phyloP scores from a whole-genome alignment of 1,284 basidiomycete species.

The Moesziomyces globuligerus region DNA sequence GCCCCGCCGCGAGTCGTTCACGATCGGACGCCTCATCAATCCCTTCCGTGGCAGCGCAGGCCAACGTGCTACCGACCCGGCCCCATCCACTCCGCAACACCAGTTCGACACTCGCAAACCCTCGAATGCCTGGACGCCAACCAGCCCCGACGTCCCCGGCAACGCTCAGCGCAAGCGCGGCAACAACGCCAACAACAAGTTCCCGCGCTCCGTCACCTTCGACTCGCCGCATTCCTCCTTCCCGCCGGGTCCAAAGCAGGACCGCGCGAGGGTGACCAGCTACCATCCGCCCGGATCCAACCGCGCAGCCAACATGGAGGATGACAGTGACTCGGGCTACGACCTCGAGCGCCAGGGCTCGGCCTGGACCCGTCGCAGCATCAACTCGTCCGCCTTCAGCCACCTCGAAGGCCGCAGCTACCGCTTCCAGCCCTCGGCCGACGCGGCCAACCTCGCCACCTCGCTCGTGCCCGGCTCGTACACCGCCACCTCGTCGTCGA shows the following conservation, averaged over 20 bases:
- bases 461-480: constrained; percentile 52
- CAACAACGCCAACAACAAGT: constrained; percentile 17
- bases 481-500: constrained; percentile 59
- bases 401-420: constrained; percentile 62
- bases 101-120: constrained; percentile 34
- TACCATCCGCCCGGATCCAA: constrained; percentile 28
- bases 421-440: constrained; percentile 42
- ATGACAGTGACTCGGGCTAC: constrained; percentile 29
- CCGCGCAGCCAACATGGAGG: constrained; percentile 15
- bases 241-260: constrained; percentile 35
- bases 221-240: constrained; percentile 43
- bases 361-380: constrained; percentile 24
- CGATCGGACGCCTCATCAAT: constrained; percentile 34
- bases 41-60: constrained; percentile 21
- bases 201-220: constrained; percentile 44
- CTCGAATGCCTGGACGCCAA: constrained; percentile 34
- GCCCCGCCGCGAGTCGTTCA: constrained; percentile 27
- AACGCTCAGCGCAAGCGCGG: constrained; percentile 18
- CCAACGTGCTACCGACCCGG: constrained; percentile 1
- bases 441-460: constrained; percentile 16
- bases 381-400: constrained; percentile 54
- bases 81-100: constrained; percentile 6
- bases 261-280: constrained; percentile 17
- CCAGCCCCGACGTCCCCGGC: constrained; percentile 11
- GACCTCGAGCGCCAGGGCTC: constrained; percentile 42